Conservation (phyloP, 306 rosid genomes). For the Sicyos edulis region DNA sequence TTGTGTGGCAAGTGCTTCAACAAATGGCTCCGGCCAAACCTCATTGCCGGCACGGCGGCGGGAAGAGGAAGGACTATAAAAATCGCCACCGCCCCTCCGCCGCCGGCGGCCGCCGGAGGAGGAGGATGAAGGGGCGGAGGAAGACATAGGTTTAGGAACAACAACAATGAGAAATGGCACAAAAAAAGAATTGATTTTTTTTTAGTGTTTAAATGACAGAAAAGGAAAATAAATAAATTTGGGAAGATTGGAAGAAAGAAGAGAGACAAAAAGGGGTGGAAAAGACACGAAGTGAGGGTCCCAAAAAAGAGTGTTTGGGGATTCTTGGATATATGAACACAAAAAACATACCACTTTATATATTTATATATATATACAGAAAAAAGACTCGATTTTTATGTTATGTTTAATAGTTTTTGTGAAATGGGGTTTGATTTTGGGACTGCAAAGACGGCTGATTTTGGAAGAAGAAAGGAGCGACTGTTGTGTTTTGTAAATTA, state of each 20-base stretch:
- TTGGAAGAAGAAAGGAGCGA: background rate
- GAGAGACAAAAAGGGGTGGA: conserved; percentile 61
- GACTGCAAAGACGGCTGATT: conserved; percentile 26
- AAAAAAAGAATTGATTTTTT: background rate
- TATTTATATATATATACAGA: too few relatives aligned
- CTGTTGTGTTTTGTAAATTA: conserved; percentile 24
- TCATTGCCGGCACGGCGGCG: conserved; percentile 59
- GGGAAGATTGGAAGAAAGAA: conserved; percentile 2
- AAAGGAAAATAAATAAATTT: conserved; percentile 6
- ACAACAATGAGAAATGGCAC: conserved; percentile 2
- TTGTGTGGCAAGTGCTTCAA: conserved; percentile 60
- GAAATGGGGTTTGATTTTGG: conserved; percentile 6
- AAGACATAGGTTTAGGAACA: conserved; percentile 25
- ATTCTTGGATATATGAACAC: conserved; percentile 33
- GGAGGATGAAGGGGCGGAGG: conserved; percentile 42
- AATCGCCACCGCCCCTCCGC: conserved; percentile 25
- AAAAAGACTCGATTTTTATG: too few relatives aligned
- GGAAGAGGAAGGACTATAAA: conserved; percentile 60
- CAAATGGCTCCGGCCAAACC: conserved; percentile 55
- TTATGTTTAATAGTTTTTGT: too few relatives aligned
- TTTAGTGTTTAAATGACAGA: conserved; percentile 15
- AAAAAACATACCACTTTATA: conserved; percentile 7
- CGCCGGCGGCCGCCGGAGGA: conserved; percentile 27
- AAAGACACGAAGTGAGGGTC: conserved; percentile 89
- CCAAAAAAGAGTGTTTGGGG: conserved; percentile 44